These are phyloP conservation scores for Fomitopsis pulvina DNA, from an alignment of 768 basidiomycete genomes.

Conservation along the genomic window DNA sequence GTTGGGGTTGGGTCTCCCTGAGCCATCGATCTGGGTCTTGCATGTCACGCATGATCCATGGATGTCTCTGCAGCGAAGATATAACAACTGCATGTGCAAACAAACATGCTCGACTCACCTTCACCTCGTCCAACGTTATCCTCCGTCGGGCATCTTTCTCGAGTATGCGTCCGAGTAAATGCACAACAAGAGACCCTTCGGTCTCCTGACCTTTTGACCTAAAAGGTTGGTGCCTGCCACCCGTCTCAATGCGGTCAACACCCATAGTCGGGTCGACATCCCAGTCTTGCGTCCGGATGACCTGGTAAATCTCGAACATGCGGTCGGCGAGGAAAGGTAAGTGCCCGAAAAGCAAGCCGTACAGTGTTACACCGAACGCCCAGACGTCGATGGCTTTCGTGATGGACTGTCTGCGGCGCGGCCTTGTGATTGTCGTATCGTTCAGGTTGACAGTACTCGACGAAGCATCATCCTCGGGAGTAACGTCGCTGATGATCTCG, in stretches of 20 bases:
- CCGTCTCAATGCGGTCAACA: conserved; percentile 54
- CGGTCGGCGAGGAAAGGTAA: conserved; percentile 66
- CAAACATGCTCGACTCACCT: conserved; percentile 43
- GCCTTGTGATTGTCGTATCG: conserved; percentile 19
- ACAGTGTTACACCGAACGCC: conserved; percentile 95
- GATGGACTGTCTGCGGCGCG: conserved; percentile 45
- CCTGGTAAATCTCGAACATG: conserved; percentile 74
- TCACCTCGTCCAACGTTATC: conserved; percentile 76
- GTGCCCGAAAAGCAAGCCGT: conserved; percentile 85
- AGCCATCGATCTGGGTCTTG: conserved; percentile 68
- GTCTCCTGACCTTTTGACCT: conserved; percentile 26
- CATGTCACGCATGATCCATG: conserved; percentile 68
- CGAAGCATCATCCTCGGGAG: conserved; percentile 24
- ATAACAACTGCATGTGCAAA: background rate
- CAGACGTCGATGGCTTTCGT: conserved; percentile 96
- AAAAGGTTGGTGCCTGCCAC: conserved; percentile 44
- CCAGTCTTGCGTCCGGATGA: conserved; percentile 77
- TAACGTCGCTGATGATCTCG: conserved; percentile 77
- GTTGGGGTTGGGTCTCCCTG: conserved; percentile 45
- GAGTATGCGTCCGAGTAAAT: conserved; percentile 68
- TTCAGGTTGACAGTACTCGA: conserved; percentile 22
- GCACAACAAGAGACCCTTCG: conserved; percentile 58
- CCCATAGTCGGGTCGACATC: conserved; percentile 65
- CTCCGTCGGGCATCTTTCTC: conserved; percentile 73
- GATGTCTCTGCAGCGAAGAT: conserved; percentile 36